Evolutionary conservation across 176 grass and related monocot genomes (phyloP).

Genomic region (Eragrostis curvula): DNA sequence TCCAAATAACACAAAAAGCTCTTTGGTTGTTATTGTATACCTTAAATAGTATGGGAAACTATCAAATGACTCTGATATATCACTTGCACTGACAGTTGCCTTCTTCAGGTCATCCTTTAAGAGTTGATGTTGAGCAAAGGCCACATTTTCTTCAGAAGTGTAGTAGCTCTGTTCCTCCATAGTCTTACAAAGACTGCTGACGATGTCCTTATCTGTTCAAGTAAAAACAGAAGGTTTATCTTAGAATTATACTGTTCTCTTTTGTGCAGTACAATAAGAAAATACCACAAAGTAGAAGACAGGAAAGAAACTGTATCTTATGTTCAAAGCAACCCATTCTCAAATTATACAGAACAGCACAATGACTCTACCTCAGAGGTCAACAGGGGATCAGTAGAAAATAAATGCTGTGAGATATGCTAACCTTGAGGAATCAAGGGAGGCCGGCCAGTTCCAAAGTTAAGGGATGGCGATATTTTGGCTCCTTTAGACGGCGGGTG

Average conservation of each 20-base stretch:
- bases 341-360: slow-evolving; percentile 5
- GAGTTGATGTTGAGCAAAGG: slow-evolving; percentile 52
- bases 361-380: slow-evolving; percentile 15
- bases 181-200: slow-evolving; percentile 64
- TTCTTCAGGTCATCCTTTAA: slow-evolving; percentile 88
- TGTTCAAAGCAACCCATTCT: not conserved
- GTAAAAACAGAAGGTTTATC: slow-evolving; percentile 26
- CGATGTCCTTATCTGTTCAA: slow-evolving; percentile 68
- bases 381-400: slow-evolving; percentile 23
- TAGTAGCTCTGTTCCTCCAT: slow-evolving; percentile 61
- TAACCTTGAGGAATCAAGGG: slow-evolving; percentile 72
- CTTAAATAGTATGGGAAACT: slow-evolving; percentile 93
- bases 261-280: slow-evolving; percentile 7
- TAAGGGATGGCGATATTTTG: slow-evolving; percentile 54
- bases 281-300: not conserved
- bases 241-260: not conserved
- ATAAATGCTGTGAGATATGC: slow-evolving; percentile 19
- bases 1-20: slow-evolving; percentile 4
- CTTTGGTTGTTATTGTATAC: slow-evolving; percentile 39
- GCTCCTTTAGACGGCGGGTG: slow-evolving; percentile 51
- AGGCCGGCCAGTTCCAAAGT: slow-evolving; percentile 68
- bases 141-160: slow-evolving; percentile 45
- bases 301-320: slow-evolving; percentile 10
- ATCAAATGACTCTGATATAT: slow-evolving; percentile 82
- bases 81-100: slow-evolving; percentile 59